Percentiles rank a stretch among this genome's conserved stretches.
phyloP scores from a whole-genome alignment of 2,329 filamentous ascomycete species.

The Aspergillus terreus region DNA sequence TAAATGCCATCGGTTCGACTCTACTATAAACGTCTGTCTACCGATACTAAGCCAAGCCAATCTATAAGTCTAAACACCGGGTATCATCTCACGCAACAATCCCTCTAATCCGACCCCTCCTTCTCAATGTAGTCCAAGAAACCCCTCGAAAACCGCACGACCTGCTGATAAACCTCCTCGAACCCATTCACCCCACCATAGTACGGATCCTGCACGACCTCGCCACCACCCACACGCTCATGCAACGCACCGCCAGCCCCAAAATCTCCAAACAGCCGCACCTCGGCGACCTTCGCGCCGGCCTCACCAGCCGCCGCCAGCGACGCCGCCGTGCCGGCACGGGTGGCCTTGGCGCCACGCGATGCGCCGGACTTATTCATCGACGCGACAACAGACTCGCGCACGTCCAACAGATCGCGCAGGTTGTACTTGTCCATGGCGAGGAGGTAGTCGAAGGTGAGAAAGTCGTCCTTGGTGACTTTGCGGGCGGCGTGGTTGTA shows the following conservation, averaged over 20 bases:
- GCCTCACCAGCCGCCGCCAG: slow-evolving; percentile 30
- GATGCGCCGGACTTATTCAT: slow-evolving; percentile 42
- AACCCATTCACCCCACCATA: slow-evolving; percentile 85
- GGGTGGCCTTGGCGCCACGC: slow-evolving; percentile 29
- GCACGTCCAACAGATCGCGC: slow-evolving; percentile 61
- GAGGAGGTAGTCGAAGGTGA: slow-evolving; percentile 85
- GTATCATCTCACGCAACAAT: slow-evolving; percentile 14
- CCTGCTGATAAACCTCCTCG: slow-evolving; percentile 80
- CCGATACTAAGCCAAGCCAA: background rate
- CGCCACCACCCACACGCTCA: slow-evolving; percentile 44
- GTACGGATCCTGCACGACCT: slow-evolving; percentile 84
- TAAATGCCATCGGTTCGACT: too few species aligned
- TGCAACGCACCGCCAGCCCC: slow-evolving; percentile 52
- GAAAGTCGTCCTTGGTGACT: slow-evolving; percentile 69
- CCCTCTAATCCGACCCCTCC: slow-evolving; percentile 7
- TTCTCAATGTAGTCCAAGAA: slow-evolving; percentile 62
- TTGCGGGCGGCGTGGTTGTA: slow-evolving; percentile 76
- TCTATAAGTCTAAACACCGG: slow-evolving; percentile 12
- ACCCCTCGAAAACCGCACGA: slow-evolving; percentile 68
- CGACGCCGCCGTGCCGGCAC: slow-evolving; percentile 31
- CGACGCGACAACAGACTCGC: slow-evolving; percentile 45
- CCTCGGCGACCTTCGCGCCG: slow-evolving; percentile 43
- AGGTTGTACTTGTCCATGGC: slow-evolving; percentile 90
- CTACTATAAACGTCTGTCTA: too few species aligned
- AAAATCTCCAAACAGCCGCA: slow-evolving; percentile 84